Conservation (phyloP, 2,329 filamentous ascomycete species). For the Fusarium sp. region DNA sequence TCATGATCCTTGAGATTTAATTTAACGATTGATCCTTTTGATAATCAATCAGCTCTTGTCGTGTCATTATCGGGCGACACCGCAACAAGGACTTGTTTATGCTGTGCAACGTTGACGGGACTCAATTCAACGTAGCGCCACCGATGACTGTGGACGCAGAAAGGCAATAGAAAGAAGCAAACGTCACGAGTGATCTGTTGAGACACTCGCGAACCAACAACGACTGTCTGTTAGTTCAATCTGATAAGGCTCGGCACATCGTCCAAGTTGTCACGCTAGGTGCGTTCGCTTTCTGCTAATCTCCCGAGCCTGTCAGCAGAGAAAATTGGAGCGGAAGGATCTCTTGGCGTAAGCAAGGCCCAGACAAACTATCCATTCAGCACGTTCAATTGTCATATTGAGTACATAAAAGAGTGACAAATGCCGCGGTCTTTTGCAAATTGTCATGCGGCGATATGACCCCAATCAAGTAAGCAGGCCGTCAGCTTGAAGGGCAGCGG, state of each 20-base stretch:
- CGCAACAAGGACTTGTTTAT: background rate
- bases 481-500: background rate
- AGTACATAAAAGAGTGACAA: background rate
- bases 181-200: background rate
- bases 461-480: background rate
- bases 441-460: background rate
- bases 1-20: background rate
- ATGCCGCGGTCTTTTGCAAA: background rate
- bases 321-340: background rate
- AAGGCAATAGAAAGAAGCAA: background rate
- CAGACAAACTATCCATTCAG: background rate
- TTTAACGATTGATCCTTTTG: background rate
- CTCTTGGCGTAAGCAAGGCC: background rate
- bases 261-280: background rate
- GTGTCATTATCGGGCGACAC: background rate
- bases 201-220: background rate
- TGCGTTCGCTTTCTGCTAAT: background rate
- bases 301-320: background rate
- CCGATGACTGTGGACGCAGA: rapidly evolving
- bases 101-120: background rate
- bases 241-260: background rate
- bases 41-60: background rate
- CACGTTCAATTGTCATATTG: background rate
- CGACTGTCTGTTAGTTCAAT: background rate
- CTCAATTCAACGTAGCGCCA: background rate